phyloP scores from a whole-genome alignment of 192 early-diverging fungal species.

The Backusella macrospora region DNA sequence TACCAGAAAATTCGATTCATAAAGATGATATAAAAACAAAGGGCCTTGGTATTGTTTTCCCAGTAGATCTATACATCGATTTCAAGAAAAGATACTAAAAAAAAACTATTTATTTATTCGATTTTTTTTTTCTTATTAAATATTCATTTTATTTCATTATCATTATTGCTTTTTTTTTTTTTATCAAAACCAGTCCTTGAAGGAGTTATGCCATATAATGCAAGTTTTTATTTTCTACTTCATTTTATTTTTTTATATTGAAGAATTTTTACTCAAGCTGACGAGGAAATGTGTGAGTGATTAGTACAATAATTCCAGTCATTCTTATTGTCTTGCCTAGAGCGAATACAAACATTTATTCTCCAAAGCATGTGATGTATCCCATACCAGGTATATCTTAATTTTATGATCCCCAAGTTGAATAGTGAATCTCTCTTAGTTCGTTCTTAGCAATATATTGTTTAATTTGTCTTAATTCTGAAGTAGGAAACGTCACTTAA shows the following conservation, averaged over 20 bases:
- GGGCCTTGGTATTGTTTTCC: slow-evolving; percentile 20
- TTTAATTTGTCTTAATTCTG: neutral
- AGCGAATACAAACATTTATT: neutral
- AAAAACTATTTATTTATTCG: neutral
- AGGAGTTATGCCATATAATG: no score
- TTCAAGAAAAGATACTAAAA: slow-evolving; percentile 29
- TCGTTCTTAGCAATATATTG: neutral
- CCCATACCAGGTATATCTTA: neutral
- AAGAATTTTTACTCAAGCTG: neutral
- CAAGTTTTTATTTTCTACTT: neutral
- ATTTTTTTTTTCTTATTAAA: neutral
- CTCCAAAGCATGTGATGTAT: neutral
- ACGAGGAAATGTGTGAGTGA: neutral
- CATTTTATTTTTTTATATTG: neutral
- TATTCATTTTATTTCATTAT: no score
- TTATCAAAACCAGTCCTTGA: no score
- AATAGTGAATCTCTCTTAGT: neutral
- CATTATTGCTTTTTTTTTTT: no score
- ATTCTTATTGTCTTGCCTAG: neutral
- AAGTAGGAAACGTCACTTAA: neutral
- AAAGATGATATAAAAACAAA: slow-evolving; percentile 1
- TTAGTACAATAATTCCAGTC: neutral
- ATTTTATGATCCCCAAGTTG: neutral
- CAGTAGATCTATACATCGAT: neutral
- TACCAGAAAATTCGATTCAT: slow-evolving; percentile 31